Conservation (phyloP, 306 rosid genomes). For the Corylus avellana region DNA sequence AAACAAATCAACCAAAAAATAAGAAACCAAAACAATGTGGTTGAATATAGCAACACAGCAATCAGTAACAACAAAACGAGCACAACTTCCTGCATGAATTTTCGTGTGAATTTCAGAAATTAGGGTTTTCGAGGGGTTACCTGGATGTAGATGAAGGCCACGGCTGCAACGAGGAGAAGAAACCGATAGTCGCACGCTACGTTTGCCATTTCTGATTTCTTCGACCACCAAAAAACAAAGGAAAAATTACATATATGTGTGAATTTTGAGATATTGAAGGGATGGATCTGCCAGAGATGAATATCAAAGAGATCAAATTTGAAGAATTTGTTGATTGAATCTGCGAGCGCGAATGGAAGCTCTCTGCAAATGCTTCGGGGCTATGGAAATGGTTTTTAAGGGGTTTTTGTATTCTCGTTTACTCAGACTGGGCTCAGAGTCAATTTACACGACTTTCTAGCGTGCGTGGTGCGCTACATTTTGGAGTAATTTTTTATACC, state of each 20-base stretch:
- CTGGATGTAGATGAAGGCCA: conserved; percentile 86
- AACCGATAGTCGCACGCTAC: conserved; percentile 81
- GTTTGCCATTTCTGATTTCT: conserved; percentile 45
- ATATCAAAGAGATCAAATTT: too few relatives aligned
- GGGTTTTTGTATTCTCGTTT: neutral
- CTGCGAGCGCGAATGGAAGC: too few relatives aligned
- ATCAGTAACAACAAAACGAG: neutral
- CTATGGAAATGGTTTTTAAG: too few relatives aligned
- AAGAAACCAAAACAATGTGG: neutral
- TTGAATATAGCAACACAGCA: neutral
- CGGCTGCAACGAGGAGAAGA: conserved; percentile 75
- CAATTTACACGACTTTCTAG: neutral
- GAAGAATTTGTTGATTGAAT: too few relatives aligned
- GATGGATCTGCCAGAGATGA: too few relatives aligned
- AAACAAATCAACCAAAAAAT: neutral
- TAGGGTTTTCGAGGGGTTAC: conserved; percentile 28
- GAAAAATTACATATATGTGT: too few relatives aligned
- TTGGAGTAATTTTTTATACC: too few relatives aligned
- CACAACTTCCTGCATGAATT: neutral
- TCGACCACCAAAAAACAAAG: too few relatives aligned
- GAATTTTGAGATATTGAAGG: too few relatives aligned
- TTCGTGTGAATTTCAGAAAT: neutral
- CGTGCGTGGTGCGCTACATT: too few relatives aligned
- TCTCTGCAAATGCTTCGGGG: too few relatives aligned
- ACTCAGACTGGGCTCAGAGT: neutral